Conservation (phyloP, 2,329 filamentous ascomycete species). For the Colletotrichum sansevieriae region DNA sequence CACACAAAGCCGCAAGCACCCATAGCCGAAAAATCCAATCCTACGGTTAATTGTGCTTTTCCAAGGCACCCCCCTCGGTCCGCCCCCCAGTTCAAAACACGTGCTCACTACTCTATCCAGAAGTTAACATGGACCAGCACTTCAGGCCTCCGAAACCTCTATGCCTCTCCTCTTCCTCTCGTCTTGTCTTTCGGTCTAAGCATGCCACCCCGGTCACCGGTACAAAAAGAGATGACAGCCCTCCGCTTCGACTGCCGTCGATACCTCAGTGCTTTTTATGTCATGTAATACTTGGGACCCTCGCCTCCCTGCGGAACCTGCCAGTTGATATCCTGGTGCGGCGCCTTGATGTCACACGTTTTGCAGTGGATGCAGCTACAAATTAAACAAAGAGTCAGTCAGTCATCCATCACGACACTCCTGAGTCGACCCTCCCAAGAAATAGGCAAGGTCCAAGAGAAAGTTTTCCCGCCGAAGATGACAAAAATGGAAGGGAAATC, state of each 20-base stretch:
- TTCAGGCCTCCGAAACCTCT: constrained; percentile 5
- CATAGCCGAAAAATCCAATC: not conserved
- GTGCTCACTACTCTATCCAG: constrained; percentile 1
- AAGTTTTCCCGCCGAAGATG: not conserved
- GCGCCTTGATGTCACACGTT: constrained; percentile 99
- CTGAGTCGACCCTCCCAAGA: not conserved
- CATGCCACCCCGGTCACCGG: not conserved
- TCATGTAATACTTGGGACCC: constrained; percentile 79
- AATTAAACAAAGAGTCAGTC: constrained; percentile 11
- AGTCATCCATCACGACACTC: not conserved
- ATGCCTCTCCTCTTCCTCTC: not conserved
- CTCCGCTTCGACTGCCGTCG: not conserved
- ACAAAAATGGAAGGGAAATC: not conserved
- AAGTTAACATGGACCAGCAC: constrained; percentile 20
- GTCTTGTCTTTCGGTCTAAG: constrained; percentile 11
- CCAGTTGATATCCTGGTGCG: constrained; percentile 97
- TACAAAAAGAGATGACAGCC: constrained; percentile 11
- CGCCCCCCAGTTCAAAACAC: not conserved
- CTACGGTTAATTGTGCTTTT: constrained; percentile 1
- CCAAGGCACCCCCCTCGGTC: not conserved
- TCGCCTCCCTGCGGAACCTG: constrained; percentile 93
- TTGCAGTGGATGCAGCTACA: constrained; percentile 97
- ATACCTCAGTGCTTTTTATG: constrained; percentile 50
- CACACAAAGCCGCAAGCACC: not conserved
- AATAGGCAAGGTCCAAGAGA: not conserved